Percentiles rank a stretch among this genome's conserved stretches.
phyloP scores from a whole-genome alignment of 176 grass and related monocot genomes.

The Zea mays region DNA sequence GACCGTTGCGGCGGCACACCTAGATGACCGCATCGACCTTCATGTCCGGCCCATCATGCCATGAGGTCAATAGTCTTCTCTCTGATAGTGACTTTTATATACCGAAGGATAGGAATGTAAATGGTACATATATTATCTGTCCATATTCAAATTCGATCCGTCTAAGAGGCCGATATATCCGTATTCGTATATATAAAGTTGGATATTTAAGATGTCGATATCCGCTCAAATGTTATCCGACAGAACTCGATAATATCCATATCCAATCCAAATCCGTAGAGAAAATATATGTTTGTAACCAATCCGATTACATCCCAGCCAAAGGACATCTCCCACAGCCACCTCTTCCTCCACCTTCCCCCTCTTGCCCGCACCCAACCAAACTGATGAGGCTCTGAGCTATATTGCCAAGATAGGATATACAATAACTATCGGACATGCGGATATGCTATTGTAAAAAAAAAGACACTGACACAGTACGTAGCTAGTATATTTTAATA shows the following conservation, averaged over 20 bases:
- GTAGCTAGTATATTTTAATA: background rate
- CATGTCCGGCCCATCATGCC: background rate
- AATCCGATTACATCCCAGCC: too few relatives aligned
- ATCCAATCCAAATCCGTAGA: too few relatives aligned
- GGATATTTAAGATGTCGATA: too few relatives aligned
- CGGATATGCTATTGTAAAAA: background rate
- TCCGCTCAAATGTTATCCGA: too few relatives aligned
- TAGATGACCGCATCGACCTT: background rate
- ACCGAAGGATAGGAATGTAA: too few relatives aligned
- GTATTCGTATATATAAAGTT: too few relatives aligned
- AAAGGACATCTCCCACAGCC: background rate
- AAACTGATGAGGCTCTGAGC: background rate
- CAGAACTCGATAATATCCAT: too few relatives aligned
- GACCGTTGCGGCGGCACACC: background rate
- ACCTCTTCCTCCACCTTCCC: background rate
- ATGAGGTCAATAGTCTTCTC: background rate
- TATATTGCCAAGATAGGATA: background rate
- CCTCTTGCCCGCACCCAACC: background rate
- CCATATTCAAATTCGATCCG: too few relatives aligned
- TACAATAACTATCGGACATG: background rate
- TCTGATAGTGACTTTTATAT: background rate
- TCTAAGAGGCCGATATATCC: too few relatives aligned
- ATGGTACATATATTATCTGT: too few relatives aligned
- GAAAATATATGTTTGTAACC: too few relatives aligned
- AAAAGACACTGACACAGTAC: background rate